These are phyloP conservation scores for Microsporum ferrugineum DNA, from an alignment of 2,329 filamentous ascomycete genomes.

Conservation along the genomic window DNA sequence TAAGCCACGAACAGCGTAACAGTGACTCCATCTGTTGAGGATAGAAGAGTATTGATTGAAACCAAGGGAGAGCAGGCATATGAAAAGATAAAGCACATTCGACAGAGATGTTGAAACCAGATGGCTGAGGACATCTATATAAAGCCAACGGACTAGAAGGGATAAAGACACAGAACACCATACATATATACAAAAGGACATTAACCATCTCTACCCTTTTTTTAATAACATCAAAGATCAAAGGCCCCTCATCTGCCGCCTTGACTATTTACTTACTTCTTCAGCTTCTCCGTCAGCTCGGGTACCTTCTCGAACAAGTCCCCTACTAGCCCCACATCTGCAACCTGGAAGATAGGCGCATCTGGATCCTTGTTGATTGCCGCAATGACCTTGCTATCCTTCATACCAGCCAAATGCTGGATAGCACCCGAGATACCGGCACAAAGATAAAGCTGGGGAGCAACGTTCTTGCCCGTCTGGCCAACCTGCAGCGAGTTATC, in stretches of 20 bases:
- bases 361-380: constrained; percentile 97
- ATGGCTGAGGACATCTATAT: constrained; percentile 3
- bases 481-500: constrained; percentile 98
- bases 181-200: background rate
- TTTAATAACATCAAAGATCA: background rate
- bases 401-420: constrained; percentile 97
- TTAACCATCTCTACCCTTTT: background rate
- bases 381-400: constrained; percentile 98
- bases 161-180: background rate
- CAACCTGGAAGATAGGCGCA: constrained; percentile 96
- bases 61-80: no score
- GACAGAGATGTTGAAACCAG: background rate
- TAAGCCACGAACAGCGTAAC: no score
- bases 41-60: no score
- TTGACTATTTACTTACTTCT: constrained; percentile 33
- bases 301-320: constrained; percentile 94
- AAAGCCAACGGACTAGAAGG: background rate
- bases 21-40: no score
- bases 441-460: constrained; percentile 87
- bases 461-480: constrained; percentile 97
- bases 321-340: constrained; percentile 87
- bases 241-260: background rate
- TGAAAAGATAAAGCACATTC: no score
- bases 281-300: constrained; percentile 90
- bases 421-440: constrained; percentile 96